Percentiles rank a stretch among this genome's conserved stretches.
These are phyloP conservation scores for Cordia subcordata DNA, from an alignment of 257 asterid genomes.

Conservation along the genomic window DNA sequence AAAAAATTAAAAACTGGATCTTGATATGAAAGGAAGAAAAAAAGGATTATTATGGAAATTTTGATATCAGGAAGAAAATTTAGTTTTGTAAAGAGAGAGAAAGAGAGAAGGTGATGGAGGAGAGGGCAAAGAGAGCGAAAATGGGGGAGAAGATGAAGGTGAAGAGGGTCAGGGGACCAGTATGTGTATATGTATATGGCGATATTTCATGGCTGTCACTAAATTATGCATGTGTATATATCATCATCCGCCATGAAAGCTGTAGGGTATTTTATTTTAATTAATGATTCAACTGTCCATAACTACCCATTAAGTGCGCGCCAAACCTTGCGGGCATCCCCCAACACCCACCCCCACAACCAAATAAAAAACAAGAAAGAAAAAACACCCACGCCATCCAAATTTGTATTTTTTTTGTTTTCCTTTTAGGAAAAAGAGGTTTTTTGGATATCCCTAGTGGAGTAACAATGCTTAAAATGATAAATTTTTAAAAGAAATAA, in stretches of 20 bases:
- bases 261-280: neutral
- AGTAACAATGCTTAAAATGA: too few relatives aligned
- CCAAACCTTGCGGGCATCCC: neutral
- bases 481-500: too few relatives aligned
- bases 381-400: too few relatives aligned
- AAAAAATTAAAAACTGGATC: neutral
- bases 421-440: too few relatives aligned
- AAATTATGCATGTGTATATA: neutral
- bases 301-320: neutral
- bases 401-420: too few relatives aligned
- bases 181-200: constrained; percentile 4
- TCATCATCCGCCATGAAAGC: constrained; percentile 3
- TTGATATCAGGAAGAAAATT: neutral
- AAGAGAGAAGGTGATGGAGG: neutral
- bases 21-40: neutral
- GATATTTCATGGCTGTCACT: constrained; percentile 48
- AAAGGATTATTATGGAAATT: neutral
- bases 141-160: constrained; percentile 43
- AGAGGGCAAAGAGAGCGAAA: constrained; percentile 37
- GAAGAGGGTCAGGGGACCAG: constrained; percentile 39
- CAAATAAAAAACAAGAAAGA: too few relatives aligned
- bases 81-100: neutral
- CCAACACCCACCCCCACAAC: too few relatives aligned
- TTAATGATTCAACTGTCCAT: neutral
- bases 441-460: too few relatives aligned